phyloP scores from a whole-genome alignment of 1,284 basidiomycete species.

The Apiotrichum brassicae region DNA sequence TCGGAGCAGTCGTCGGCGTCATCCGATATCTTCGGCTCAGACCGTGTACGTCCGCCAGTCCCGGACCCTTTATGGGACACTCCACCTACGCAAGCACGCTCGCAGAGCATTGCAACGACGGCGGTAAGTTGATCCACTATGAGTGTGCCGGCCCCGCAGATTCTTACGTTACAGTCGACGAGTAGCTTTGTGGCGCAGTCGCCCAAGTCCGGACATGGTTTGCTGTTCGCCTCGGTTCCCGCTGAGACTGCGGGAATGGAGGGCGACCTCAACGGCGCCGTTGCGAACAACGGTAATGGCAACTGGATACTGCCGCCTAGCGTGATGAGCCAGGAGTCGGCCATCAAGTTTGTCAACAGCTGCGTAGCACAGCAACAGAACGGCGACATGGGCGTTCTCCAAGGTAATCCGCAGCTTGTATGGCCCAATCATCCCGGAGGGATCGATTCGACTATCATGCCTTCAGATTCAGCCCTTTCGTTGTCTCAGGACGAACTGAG shows the following conservation, averaged over 20 bases:
- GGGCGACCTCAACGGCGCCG: slow-evolving; percentile 3
- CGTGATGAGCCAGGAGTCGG: not conserved
- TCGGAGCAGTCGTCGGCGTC: not conserved
- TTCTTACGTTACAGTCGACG: not conserved
- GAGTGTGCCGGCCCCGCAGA: not conserved
- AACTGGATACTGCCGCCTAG: slow-evolving; percentile 7
- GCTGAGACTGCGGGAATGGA: slow-evolving; percentile 24
- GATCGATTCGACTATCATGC: not conserved
- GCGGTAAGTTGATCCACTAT: not conserved
- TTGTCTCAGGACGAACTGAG: slow-evolving; percentile 2
- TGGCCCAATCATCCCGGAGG: not conserved
- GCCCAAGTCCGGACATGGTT: not conserved
- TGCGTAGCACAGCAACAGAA: not conserved
- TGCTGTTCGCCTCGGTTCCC: slow-evolving; percentile 31
- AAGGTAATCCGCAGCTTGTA: not conserved
- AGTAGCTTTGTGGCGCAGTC: slow-evolving; percentile 6
- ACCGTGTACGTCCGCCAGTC: slow-evolving; percentile 2
- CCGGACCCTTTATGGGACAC: slow-evolving; percentile 7
- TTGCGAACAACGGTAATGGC: not conserved
- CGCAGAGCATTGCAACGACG: not conserved
- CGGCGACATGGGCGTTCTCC: not conserved
- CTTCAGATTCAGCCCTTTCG: not conserved
- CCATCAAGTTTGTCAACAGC: not conserved
- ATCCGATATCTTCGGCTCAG: not conserved
- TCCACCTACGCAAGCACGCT: not conserved